phyloP scores from a whole-genome alignment of 169 alveolate species.

The Plasmodium coatneyi region DNA sequence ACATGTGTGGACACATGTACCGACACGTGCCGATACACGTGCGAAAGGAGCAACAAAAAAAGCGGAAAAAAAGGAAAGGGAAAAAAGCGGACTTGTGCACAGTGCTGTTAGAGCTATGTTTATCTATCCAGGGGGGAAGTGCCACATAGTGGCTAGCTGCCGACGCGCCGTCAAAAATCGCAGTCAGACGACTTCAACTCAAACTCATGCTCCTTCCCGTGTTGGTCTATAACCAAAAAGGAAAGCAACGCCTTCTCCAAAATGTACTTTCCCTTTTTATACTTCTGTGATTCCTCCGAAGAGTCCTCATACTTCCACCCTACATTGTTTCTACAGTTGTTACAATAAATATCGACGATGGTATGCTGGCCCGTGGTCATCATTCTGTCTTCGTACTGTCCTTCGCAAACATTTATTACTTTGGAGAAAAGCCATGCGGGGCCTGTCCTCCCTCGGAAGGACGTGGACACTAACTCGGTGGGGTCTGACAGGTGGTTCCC shows the following conservation, averaged over 20 bases:
- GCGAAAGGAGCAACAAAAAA: not conserved
- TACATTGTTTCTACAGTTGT: constrained; percentile 90
- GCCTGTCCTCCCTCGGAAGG: constrained; percentile 91
- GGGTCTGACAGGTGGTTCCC: constrained; percentile 80
- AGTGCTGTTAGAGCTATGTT: not conserved
- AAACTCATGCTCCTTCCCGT: constrained; percentile 13
- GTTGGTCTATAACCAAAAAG: constrained; percentile 51
- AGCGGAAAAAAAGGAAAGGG: not conserved
- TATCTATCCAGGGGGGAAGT: not conserved
- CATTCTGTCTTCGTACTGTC: constrained; percentile 89
- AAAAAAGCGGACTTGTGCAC: not conserved
- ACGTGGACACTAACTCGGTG: constrained; percentile 80
- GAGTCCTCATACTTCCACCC: constrained; percentile 90
- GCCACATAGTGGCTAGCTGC: not conserved
- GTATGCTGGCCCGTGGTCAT: constrained; percentile 93
- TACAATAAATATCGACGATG: constrained; percentile 91
- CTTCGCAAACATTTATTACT: constrained; percentile 90
- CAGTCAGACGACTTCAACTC: not conserved
- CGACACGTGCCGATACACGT: not conserved
- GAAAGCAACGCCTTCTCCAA: constrained; percentile 82
- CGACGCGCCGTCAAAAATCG: not conserved
- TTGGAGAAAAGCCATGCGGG: constrained; percentile 90
- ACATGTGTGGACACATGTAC: not conserved
- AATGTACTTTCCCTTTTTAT: constrained; percentile 88
- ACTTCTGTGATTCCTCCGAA: constrained; percentile 85